Conservation (phyloP, 2,329 filamentous ascomycete species). For the Boeremia exigua region DNA sequence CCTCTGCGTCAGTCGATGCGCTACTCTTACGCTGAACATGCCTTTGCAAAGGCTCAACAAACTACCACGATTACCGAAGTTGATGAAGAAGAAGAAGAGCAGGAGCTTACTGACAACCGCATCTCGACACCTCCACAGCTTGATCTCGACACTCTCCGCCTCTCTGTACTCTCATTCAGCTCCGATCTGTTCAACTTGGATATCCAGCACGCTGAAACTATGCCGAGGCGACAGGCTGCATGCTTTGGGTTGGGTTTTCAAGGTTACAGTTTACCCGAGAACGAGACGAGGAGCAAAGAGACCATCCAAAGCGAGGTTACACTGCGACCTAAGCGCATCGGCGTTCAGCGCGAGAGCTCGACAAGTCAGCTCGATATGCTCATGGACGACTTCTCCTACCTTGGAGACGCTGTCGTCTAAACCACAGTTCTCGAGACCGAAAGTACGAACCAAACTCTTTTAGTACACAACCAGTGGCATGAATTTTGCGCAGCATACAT, state of each 20-base stretch:
- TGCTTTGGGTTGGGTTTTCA: constrained; percentile 45
- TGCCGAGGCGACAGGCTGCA: constrained; percentile 37
- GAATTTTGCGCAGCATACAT: constrained; percentile 4
- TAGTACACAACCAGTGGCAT: neutral
- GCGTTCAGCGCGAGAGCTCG: constrained; percentile 28
- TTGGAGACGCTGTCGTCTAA: constrained; percentile 41
- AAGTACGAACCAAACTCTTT: neutral
- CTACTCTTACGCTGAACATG: constrained; percentile 27
- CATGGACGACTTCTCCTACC: constrained; percentile 43
- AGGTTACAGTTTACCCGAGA: constrained; percentile 41
- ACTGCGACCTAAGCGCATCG: constrained; percentile 16
- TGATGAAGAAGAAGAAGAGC: constrained; percentile 5
- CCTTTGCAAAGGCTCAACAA: constrained; percentile 13
- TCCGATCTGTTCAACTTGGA: constrained; percentile 38
- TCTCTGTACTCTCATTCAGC: constrained; percentile 34
- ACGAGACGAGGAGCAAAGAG: constrained; percentile 32
- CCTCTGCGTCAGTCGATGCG: constrained; percentile 28
- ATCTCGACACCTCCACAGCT: constrained; percentile 33
- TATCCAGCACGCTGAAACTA: constrained; percentile 29
- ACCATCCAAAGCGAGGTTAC: constrained; percentile 33
- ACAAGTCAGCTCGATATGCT: constrained; percentile 34
- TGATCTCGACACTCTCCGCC: constrained; percentile 30
- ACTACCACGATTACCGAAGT: constrained; percentile 13
- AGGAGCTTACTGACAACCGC: neutral
- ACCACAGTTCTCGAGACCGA: neutral